Percentiles rank a stretch among this genome's conserved stretches.
Conservation (phyloP, 2,329 filamentous ascomycete genomes). For the Colletotrichum limetticola region DNA sequence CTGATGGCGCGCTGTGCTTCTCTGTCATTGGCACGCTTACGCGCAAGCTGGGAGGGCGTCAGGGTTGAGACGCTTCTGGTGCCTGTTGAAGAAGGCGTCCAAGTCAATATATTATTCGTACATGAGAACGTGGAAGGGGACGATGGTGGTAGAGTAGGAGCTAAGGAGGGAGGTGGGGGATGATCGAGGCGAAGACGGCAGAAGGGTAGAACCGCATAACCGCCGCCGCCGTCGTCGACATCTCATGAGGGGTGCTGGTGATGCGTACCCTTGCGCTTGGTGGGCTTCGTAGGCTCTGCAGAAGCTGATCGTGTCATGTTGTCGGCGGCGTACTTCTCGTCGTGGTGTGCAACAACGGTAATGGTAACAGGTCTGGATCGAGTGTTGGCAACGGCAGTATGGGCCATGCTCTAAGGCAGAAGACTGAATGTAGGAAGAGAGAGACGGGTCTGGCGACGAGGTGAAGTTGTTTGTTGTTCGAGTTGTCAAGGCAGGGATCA, state of each 20-base stretch:
- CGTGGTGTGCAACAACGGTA: conserved; percentile 29
- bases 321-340: conserved; percentile 29
- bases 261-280: conserved; percentile 58
- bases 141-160: conserved; percentile 15
- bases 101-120: conserved; percentile 17
- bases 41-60: conserved; percentile 87
- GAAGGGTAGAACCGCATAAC: neutral
- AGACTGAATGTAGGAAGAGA: conserved; percentile 19
- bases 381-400: conserved; percentile 31
- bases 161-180: neutral
- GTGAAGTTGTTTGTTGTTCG: conserved; percentile 29
- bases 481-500: conserved; percentile 28
- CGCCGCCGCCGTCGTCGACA: neutral
- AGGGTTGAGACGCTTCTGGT: conserved; percentile 86
- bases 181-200: neutral
- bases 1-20: conserved; percentile 90
- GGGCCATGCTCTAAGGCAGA: conserved; percentile 23
- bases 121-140: conserved; percentile 2
- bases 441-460: conserved; percentile 7
- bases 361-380: conserved; percentile 29
- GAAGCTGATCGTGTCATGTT: conserved; percentile 56
- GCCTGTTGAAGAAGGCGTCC: conserved; percentile 46
- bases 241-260: neutral
- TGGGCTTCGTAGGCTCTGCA: conserved; percentile 53
- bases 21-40: conserved; percentile 91